Conservation (phyloP, 345 rosid species). For the Adansonia digitata region DNA sequence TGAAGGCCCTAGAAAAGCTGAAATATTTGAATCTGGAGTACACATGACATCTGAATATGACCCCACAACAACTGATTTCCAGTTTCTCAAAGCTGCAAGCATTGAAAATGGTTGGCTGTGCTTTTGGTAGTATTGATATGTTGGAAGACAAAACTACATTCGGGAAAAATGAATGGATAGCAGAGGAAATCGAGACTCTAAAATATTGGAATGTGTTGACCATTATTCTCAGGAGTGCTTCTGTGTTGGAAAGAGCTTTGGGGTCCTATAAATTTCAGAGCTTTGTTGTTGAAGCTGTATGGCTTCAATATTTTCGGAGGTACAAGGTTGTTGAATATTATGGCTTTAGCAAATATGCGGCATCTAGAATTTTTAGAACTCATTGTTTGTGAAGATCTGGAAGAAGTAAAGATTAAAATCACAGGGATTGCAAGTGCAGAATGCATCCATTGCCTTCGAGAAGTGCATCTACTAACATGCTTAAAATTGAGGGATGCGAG, state of each 20-base stretch:
- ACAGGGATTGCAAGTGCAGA: background rate
- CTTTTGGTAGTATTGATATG: too few species aligned
- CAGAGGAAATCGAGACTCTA: background rate
- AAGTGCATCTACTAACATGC: rapidly evolving
- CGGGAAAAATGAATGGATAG: background rate
- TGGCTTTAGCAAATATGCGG: background rate
- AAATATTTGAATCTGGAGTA: background rate
- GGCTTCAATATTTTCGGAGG: background rate
- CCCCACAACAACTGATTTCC: background rate
- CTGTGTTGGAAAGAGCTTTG: background rate
- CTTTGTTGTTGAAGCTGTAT: background rate
- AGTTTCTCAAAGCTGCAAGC: background rate
- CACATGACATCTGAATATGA: background rate
- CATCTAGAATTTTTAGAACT: rapidly evolving
- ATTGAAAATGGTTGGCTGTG: rapidly evolving
- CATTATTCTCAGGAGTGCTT: background rate
- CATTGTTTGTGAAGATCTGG: rapidly evolving
- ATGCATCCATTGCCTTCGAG: background rate
- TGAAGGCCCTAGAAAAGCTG: background rate
- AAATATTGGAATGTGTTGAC: background rate
- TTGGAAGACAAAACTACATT: background rate
- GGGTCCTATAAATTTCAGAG: background rate
- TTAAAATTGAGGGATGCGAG: background rate
- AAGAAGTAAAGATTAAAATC: background rate
- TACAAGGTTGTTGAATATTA: background rate